A percentile compares a stretch with the other conserved stretches of the same genome.
These are phyloP conservation scores for Fusarium burgessii DNA, from an alignment of 2,329 filamentous ascomycete genomes.

Conservation along the genomic window DNA sequence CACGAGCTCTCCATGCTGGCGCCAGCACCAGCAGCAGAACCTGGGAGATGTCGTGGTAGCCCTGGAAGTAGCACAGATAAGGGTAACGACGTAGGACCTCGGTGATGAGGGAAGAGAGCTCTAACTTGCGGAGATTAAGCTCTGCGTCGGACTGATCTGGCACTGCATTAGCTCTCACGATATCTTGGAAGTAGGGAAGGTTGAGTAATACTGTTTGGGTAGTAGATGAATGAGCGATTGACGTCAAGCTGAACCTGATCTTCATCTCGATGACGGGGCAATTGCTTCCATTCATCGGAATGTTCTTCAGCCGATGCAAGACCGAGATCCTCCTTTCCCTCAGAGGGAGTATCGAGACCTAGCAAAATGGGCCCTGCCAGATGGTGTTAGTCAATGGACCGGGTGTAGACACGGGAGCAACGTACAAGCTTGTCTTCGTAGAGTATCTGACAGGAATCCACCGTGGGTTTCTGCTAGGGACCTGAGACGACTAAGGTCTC, in stretches of 20 bases:
- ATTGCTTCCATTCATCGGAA: constrained; percentile 64
- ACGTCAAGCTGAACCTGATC: constrained; percentile 93
- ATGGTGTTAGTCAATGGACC: constrained; percentile 26
- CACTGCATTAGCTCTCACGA: constrained; percentile 13
- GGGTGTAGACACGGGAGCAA: constrained; percentile 41
- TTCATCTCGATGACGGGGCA: constrained; percentile 86
- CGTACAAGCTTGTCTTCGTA: constrained; percentile 84
- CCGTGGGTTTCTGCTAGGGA: constrained; percentile 71
- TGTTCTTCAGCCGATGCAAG: constrained; percentile 20
- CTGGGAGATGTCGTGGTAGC: constrained; percentile 98
- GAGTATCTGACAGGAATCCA: constrained; percentile 74
- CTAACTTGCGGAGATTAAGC: constrained; percentile 75
- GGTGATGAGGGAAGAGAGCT: constrained; percentile 84
- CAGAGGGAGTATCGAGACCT: constrained; percentile 49
- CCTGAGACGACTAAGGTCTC: constrained; percentile 68
- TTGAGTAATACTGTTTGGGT: constrained; percentile 75
- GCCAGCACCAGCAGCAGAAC: constrained; percentile 90
- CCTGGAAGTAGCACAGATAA: constrained; percentile 94
- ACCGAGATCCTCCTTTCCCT: constrained; percentile 28
- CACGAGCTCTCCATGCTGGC: constrained; percentile 66
- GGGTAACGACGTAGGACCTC: constrained; percentile 84
- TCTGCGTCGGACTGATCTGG: constrained; percentile 76
- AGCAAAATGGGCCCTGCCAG: constrained; percentile 72
- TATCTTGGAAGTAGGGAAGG: background rate
- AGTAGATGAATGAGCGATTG: constrained; percentile 96